phyloP scores from a whole-genome alignment of 2,329 filamentous ascomycete genomes.

The Chrysoporthe puriensis region DNA sequence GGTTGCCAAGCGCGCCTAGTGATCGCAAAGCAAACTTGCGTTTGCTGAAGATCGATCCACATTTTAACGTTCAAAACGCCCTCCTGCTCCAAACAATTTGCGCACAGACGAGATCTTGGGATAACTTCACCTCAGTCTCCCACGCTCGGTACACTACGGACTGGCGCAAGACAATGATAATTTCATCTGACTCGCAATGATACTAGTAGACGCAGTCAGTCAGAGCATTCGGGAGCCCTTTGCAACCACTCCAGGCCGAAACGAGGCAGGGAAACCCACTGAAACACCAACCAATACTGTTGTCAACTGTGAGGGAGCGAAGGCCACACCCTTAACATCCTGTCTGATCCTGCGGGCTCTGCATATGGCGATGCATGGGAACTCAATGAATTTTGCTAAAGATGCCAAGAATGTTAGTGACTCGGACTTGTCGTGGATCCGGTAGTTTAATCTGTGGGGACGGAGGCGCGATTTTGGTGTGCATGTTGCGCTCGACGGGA shows the following conservation, averaged over 20 bases:
- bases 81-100: conserved; percentile 11
- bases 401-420: background rate
- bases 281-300: background rate
- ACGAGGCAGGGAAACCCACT: background rate
- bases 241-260: background rate
- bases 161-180: background rate
- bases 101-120: conserved; percentile 18
- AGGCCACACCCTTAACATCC: background rate
- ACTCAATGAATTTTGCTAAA: background rate
- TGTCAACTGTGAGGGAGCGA: background rate
- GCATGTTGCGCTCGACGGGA: background rate
- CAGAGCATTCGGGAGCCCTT: background rate
- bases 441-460: background rate
- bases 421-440: background rate
- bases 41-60: background rate
- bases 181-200: background rate
- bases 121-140: background rate
- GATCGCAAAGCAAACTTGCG: conserved; percentile 8
- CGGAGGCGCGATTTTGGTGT: background rate
- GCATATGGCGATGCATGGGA: background rate
- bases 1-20: background rate
- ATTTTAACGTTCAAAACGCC: conserved; percentile 22
- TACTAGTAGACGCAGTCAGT: background rate
- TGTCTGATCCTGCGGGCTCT: background rate
- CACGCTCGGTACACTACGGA: conserved; percentile 2